Evolutionary conservation across 2,329 filamentous ascomycete species (phyloP), one percentile per base, ranked within the genome.

Genomic region (Phialophora tarda): DNA sequence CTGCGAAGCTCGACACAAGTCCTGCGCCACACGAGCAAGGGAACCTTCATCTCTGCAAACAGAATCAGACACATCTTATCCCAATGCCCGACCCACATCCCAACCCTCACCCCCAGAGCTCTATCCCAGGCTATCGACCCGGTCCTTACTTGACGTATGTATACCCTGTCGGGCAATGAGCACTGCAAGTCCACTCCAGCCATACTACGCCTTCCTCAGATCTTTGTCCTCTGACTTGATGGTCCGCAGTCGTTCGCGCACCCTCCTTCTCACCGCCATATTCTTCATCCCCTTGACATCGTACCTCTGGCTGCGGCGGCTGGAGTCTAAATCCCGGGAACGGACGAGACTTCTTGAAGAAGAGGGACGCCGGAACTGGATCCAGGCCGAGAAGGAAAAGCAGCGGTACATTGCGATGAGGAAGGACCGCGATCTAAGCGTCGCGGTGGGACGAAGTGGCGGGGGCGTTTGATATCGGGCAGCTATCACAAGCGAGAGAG

Each of bases 81-180:
- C 44, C 53, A 50, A 68, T 68, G 66, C 54, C 67, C 51, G 56
- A 62, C 50, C 54, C 56, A 2, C 54, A 30, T 17, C 34, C 64
- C 48, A 62, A 63, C 14, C 32, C 65, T n/a, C 62, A 65, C 0
- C 63, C 63, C 7, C 62, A 63, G 41, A 69, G 68, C 65, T 69
- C 68, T 21, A 69, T 69, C 59, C 68, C 68, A 14, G 68, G 68
- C 23, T 70, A 70, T 47, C 68, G 68, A 11, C 68, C 68, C 2
- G 47, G 51, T 3, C 68, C 68, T 14, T 63, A 64, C 44, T 57
- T 70, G 14, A 66, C 50, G 68, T 70, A 44, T 6, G 65, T 68
- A 41, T 10, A 17, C 26, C 28, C 17, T 12, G 12, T 58, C n/a
- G 30, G 17, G 34, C 34, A 17, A 2, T 17, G 34, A 17, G 34